These are phyloP conservation scores for Rhynchospora breviuscula DNA, from an alignment of 176 grass and related monocot species.

Conservation along the genomic window DNA sequence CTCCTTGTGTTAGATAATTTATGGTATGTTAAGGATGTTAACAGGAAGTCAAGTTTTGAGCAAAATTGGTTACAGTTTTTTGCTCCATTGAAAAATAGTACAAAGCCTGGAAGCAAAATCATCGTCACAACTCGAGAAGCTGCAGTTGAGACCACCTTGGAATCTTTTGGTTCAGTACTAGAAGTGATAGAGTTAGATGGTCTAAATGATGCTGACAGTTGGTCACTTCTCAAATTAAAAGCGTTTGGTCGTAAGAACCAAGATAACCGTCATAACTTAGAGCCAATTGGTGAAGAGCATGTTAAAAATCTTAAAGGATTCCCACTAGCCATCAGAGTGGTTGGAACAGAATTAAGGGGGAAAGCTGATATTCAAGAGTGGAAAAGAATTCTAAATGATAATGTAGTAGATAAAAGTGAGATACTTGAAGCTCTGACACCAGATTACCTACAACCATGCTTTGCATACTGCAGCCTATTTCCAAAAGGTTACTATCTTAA, in stretches of 20 bases:
- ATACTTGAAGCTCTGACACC: constrained; percentile 34
- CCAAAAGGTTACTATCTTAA: constrained; percentile 30
- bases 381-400: constrained; percentile 9
- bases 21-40: constrained; percentile 4
- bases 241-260: background rate
- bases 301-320: constrained; percentile 23
- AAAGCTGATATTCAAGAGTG: background rate
- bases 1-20: constrained; percentile 39
- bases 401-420: constrained; percentile 15
- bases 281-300: background rate
- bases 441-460: constrained; percentile 26
- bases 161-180: background rate
- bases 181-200: background rate
- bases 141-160: constrained; percentile 12
- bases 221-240: constrained; percentile 23
- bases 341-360: background rate
- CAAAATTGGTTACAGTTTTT: constrained; percentile 13
- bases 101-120: constrained; percentile 25
- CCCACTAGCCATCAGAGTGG: constrained; percentile 26
- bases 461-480: constrained; percentile 41
- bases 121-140: constrained; percentile 28
- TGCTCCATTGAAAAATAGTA: constrained; percentile 15
- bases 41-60: constrained; percentile 4
- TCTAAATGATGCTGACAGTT: constrained; percentile 24
- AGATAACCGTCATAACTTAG: background rate